Percentiles rank a stretch among this genome's conserved stretches.
Evolutionary conservation across 345 rosid genomes (phyloP).

Genomic region (Cardamine occulta): DNA sequence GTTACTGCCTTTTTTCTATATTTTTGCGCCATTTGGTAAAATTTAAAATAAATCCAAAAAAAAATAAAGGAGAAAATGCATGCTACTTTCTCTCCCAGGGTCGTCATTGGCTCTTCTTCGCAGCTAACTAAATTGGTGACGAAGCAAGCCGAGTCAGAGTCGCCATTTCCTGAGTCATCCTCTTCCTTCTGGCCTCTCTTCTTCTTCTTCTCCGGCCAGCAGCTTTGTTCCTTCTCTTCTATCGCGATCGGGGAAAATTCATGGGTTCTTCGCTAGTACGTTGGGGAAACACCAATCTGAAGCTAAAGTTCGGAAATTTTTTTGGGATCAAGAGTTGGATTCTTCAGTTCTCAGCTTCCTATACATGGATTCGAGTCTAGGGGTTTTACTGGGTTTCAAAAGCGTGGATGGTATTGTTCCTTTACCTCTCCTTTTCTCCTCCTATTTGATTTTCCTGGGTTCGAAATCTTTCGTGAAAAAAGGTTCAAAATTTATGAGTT

Average conservation of each 20-base stretch:
- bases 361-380: constrained; percentile 32
- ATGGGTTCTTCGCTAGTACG: constrained; percentile 43
- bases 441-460: not conserved
- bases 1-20: not conserved
- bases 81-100: constrained; percentile 44
- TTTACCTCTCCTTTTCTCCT: not conserved
- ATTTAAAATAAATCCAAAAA: not conserved
- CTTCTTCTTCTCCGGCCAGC: not conserved
- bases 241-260: constrained; percentile 37
- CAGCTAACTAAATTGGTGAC: constrained; percentile 33
- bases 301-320: constrained; percentile 29
- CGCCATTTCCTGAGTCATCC: constrained; percentile 24
- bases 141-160: constrained; percentile 19
- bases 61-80: constrained; percentile 43
- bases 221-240: constrained; percentile 34
- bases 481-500: not conserved
- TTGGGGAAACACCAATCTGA: constrained; percentile 43
- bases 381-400: constrained; percentile 37
- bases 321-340: constrained; percentile 42
- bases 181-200: constrained; percentile 16
- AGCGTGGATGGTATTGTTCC: constrained; percentile 47
- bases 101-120: constrained; percentile 29
- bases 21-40: constrained; percentile 9
- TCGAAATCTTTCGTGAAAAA: not conserved
- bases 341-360: constrained; percentile 35